These are phyloP conservation scores for Candida ipomoeae DNA, from an alignment of 805 yeast genomes.

Conservation along the genomic window DNA sequence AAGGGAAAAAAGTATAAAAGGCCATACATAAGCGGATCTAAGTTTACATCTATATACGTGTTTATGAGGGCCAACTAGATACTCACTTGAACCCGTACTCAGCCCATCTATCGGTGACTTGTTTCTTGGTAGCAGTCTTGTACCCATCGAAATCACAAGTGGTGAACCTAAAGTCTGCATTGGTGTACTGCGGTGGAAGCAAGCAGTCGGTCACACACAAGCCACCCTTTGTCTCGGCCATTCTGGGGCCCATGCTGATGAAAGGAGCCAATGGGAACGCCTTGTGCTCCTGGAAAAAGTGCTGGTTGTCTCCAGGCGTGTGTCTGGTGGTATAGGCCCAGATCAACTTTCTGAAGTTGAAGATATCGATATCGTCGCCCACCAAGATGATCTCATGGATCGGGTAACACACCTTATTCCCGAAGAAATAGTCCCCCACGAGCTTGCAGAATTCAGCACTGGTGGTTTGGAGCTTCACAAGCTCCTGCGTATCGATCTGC, in stretches of 20 bases:
- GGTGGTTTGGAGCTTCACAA: slow-evolving; percentile 17
- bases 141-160: slow-evolving; percentile 17
- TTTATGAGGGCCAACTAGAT: not conserved
- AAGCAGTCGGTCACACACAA: slow-evolving; percentile 23
- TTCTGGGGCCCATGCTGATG: slow-evolving; percentile 15
- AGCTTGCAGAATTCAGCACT: slow-evolving; percentile 16
- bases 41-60: too few relatives aligned
- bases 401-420: slow-evolving; percentile 14
- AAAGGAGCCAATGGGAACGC: slow-evolving; percentile 25
- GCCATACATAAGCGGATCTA: too few relatives aligned
- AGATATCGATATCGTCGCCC: slow-evolving; percentile 25
- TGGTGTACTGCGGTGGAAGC: slow-evolving; percentile 15
- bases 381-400: slow-evolving; percentile 23
- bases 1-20: not conserved
- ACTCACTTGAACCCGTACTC: not conserved
- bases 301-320: slow-evolving; percentile 21
- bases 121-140: not conserved
- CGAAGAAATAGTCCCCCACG: slow-evolving; percentile 18
- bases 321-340: slow-evolving; percentile 27
- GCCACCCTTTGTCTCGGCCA: slow-evolving; percentile 18
- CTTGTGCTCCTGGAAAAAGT: slow-evolving; percentile 13
- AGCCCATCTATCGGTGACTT: not conserved
- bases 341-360: slow-evolving; percentile 20
- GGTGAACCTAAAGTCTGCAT: slow-evolving; percentile 13
- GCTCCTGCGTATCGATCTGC: slow-evolving; percentile 17